phyloP scores from a whole-genome alignment of 305 asterid genomes.

The Fraxinus sp. region DNA sequence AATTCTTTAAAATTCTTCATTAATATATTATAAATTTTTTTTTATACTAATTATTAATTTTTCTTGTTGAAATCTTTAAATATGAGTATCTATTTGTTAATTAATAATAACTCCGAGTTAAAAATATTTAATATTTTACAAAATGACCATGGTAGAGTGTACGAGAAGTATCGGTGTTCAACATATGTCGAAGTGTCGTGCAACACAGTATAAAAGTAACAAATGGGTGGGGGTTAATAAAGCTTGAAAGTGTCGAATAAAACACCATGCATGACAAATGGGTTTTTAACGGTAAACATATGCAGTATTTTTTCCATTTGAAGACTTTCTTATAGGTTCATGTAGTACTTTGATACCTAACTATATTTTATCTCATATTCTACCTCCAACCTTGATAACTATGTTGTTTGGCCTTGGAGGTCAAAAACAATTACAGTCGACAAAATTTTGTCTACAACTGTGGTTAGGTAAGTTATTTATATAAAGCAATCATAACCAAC shows the following conservation, averaged over 20 bases:
- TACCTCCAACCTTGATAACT: background rate
- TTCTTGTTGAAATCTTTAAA: background rate
- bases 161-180: background rate
- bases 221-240: constrained; percentile 1
- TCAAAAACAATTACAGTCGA: background rate
- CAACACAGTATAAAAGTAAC: background rate
- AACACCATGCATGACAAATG: constrained; percentile 3
- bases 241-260: background rate
- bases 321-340: background rate
- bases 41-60: no score
- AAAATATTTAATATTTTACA: no score
- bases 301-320: constrained; percentile 4
- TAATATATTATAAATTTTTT: no score
- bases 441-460: background rate
- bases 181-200: background rate
- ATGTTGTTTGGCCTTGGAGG: background rate
- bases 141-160: background rate
- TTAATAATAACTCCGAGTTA: no score
- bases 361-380: background rate
- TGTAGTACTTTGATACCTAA: background rate
- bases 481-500: background rate
- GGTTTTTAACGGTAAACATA: constrained; percentile 1
- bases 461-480: background rate
- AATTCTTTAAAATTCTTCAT: background rate
- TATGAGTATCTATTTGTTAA: background rate